Evolutionary conservation across 768 basidiomycete species (phyloP).

Genomic region (Lactarius pseudohatsudake): DNA sequence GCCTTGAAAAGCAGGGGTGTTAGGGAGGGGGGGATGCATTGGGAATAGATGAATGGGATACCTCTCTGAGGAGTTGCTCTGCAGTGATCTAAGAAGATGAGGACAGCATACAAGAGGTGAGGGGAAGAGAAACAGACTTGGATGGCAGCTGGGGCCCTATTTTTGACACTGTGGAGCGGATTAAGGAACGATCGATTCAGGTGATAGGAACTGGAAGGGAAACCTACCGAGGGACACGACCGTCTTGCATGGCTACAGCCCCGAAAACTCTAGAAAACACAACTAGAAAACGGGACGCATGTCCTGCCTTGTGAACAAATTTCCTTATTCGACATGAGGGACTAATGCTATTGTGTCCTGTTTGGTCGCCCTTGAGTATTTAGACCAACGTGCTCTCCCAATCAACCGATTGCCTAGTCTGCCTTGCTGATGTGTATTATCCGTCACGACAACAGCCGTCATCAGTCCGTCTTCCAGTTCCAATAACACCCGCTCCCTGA

Average conservation of each 20-base stretch:
- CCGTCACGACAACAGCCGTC: constrained; percentile 20
- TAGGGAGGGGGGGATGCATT: neutral
- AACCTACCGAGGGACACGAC: constrained; percentile 68
- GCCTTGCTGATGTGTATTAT: constrained; percentile 30
- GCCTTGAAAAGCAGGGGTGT: constrained; percentile 52
- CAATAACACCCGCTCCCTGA: constrained; percentile 31
- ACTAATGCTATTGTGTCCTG: constrained; percentile 27
- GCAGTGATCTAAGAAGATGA: constrained; percentile 78
- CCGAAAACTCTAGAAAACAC: neutral
- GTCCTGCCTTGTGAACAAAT: constrained; percentile 12
- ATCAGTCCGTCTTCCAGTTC: constrained; percentile 26
- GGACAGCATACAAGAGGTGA: constrained; percentile 6
- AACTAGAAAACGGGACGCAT: neutral
- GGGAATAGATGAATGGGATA: constrained; percentile 31
- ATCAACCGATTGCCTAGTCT: constrained; percentile 12
- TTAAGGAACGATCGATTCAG: constrained; percentile 8
- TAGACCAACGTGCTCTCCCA: constrained; percentile 25
- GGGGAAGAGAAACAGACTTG: constrained; percentile 53
- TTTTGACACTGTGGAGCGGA: constrained; percentile 74
- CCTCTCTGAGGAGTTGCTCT: constrained; percentile 95
- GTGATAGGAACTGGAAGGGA: neutral
- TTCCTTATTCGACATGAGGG: constrained; percentile 10
- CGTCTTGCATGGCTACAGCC: constrained; percentile 64
- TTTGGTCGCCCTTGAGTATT: constrained; percentile 23
- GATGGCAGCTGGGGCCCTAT: constrained; percentile 91